Evolutionary conservation across 208 protist species (phyloP).

Genomic region (Leishmania mexicana): DNA sequence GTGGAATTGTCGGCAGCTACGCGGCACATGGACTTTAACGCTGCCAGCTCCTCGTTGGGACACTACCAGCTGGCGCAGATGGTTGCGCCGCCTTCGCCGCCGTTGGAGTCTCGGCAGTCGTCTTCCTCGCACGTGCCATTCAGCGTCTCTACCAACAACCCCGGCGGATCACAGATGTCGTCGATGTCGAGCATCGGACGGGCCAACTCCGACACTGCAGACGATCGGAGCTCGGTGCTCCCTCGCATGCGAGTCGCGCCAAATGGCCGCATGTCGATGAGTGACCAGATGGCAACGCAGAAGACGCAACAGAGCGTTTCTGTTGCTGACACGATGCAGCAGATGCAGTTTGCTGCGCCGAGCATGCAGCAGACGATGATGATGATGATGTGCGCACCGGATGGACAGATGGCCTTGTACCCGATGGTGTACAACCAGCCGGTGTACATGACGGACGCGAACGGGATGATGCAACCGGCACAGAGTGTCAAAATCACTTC

Average conservation of each 20-base stretch:
- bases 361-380: slow-evolving; percentile 24
- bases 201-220: background rate
- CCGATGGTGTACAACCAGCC: slow-evolving; percentile 31
- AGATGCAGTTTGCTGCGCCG: background rate
- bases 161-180: background rate
- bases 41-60: background rate
- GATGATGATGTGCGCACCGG: slow-evolving; percentile 31
- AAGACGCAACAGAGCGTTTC: background rate
- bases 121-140: slow-evolving; percentile 2
- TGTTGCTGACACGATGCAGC: slow-evolving; percentile 1
- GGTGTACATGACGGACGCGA: slow-evolving; percentile 16
- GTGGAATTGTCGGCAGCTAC: background rate
- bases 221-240: slow-evolving; percentile 1
- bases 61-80: background rate
- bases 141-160: slow-evolving; percentile 5
- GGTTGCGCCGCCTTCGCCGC: background rate
- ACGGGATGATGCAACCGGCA: slow-evolving; percentile 12
- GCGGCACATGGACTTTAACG: background rate
- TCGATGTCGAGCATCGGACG: slow-evolving; percentile 4
- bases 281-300: slow-evolving; percentile 9
- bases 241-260: slow-evolving; percentile 8
- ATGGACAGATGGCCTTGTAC: slow-evolving; percentile 28
- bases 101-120: background rate
- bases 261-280: background rate
- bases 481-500: slow-evolving; percentile 3